Conservation (phyloP, 805 yeast species). For the Nakazawaea peltata region DNA sequence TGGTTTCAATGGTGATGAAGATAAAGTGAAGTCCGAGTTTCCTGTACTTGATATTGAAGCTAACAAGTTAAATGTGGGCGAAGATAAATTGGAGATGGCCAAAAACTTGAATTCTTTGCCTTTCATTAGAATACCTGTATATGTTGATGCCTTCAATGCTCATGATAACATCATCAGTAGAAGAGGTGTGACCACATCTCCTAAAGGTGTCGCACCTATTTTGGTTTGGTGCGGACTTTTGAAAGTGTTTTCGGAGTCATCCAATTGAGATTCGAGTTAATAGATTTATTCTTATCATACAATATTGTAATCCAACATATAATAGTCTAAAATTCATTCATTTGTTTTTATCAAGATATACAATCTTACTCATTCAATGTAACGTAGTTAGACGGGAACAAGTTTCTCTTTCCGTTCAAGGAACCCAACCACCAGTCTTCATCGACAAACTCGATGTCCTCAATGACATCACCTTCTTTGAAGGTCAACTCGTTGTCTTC, state of each 20-base stretch:
- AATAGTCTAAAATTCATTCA: too few relatives aligned
- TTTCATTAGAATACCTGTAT: constrained; percentile 76
- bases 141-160: constrained; percentile 65
- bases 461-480: constrained; percentile 73
- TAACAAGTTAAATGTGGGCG: constrained; percentile 18
- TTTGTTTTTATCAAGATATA: too few relatives aligned
- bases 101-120: constrained; percentile 50
- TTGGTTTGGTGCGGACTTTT: constrained; percentile 34
- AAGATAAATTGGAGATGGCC: constrained; percentile 32
- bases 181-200: constrained; percentile 46
- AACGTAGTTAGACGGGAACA: constrained; percentile 92
- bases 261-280: too few relatives aligned
- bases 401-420: constrained; percentile 66
- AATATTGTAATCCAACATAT: too few relatives aligned
- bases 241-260: constrained; percentile 9
- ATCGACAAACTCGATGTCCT: constrained; percentile 80
- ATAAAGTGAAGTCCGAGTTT: neutral
- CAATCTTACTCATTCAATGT: too few relatives aligned
- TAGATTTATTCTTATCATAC: too few relatives aligned
- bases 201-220: constrained; percentile 42
- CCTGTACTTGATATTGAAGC: constrained; percentile 1
- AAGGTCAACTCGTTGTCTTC: constrained; percentile 90
- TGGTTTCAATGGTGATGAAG: neutral
- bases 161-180: constrained; percentile 86
- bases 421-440: constrained; percentile 98